Evolutionary conservation across 305 asterid genomes (phyloP), one percentile per base, ranked within the genome.

Genomic region (Fraxinus sp.): DNA sequence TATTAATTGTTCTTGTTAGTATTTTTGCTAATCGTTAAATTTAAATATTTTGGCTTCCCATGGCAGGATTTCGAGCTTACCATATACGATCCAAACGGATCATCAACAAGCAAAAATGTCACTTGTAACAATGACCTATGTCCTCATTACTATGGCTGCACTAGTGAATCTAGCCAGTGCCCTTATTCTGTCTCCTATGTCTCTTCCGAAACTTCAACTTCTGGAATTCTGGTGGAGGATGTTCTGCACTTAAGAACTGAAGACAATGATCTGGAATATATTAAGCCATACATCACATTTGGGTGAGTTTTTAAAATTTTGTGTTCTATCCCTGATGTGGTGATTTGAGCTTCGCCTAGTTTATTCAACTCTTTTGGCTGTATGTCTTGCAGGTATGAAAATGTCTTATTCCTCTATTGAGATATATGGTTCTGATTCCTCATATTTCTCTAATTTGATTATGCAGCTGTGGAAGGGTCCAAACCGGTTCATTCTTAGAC

Each of bases 391-490:
- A 62, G 55, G 28, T 43, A 52, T 35, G 30, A 55, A 84, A 70
- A 68, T 62, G 22, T 57, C 26, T 57, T 18, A 57, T 57, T 20
- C 28, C 68, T 55, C 71, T 18, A 7, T 62, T 62, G 71, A 62
- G 71, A 62, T 62, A 62, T 68, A 70, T 70, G 75, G 9, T 70
- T 70, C 20, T 70, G 36, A 30, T 70, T 70, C 39, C 18, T 28
- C 41, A 4, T 30, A 30, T 32, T 70, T 80, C 7, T 82, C 83
- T 79, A 24, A 39, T 83, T 84, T 89, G 83, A 81, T 68, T 83
- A 81, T 84, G 89, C 91, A 95, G 98, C 79, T 95, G 97, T 79
- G 98, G 98, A 75, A 94, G 88, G 90, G 90, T 91, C 52, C 98
- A 93, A 83, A 95, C 97, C 1, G 98, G 97, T 78, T 89, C 97